Evolutionary conservation across 1,284 basidiomycete species (phyloP), one percentile per base, ranked within the genome.

Genomic region (Trametes polyzona): DNA sequence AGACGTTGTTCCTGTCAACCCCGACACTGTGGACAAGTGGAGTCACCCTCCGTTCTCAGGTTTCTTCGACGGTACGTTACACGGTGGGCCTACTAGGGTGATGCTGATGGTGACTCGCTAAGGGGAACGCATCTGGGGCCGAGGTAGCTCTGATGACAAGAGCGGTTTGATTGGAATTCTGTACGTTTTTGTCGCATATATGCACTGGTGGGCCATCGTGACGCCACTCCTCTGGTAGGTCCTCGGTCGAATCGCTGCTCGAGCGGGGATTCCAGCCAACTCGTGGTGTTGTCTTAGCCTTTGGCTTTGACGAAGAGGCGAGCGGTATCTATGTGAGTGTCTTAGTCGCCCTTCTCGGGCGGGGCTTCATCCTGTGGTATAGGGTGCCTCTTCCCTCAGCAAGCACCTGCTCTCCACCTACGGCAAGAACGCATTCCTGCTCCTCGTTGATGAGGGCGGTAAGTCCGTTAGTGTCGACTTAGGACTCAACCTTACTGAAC

Each of bases 251-350:
- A 66, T 74, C 78, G 0, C 71, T 88, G 3, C 68, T 88, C n/a
- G 74, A 79, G 51, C 71, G 69, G 24, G 80, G 75, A 32, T 87
- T 84, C 64, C 62, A 74, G 33, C 86, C 84, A 0, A 71, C 74
- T 14, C 78, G 85, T 4, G 76, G 77, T 0, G 72, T 91, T 37
- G 75, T 90, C 21, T 73, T 89, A 23, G 80, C 83, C 1, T 85
- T 83, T 48, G 90, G 90, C n/a, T 84, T 83, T 55, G 88, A 92
- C 65, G 90, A 91, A 65, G 89, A 92, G 71, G 69, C 75, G 2
- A 76, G 78, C 24, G 85, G 86, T 3, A 62, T 76, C 33, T 74
- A 78, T 14, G 81, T 80, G 53, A 52, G 71, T 71, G 70, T 3
- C 1, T 26, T 46, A 3, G 2, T 9, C 8, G 4, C 8, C 19